Evolutionary conservation across 1,284 basidiomycete genomes (phyloP).

Genomic region (Tremellales sp.): DNA sequence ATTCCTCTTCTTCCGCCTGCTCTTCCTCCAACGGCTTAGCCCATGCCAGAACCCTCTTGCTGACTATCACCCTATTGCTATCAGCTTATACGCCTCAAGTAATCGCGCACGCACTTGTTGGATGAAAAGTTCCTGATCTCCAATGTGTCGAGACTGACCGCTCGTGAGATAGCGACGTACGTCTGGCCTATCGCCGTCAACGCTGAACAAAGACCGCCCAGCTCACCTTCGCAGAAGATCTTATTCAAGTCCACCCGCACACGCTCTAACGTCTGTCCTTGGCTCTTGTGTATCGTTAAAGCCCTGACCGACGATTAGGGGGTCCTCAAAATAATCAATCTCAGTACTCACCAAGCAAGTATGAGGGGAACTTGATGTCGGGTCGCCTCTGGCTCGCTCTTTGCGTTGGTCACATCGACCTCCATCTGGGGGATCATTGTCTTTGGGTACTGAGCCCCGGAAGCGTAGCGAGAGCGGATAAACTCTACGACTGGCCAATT

Average conservation of each 20-base stretch:
- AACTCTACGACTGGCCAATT: slow-evolving; percentile 35
- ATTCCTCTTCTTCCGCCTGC: slow-evolving; percentile 22
- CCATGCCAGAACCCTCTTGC: slow-evolving; percentile 21
- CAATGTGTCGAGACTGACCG: slow-evolving; percentile 28
- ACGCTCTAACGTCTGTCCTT: slow-evolving; percentile 59
- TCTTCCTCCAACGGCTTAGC: slow-evolving; percentile 18
- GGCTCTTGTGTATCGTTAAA: slow-evolving; percentile 38
- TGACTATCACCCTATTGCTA: slow-evolving; percentile 23
- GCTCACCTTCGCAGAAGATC: slow-evolving; percentile 53
- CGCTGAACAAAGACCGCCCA: background rate
- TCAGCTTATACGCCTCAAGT: background rate
- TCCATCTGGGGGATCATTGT: slow-evolving; percentile 21
- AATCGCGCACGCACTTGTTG: slow-evolving; percentile 12
- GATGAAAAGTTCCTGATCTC: slow-evolving; percentile 23
- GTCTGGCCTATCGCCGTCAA: slow-evolving; percentile 23
- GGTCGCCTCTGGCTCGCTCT: slow-evolving; percentile 21
- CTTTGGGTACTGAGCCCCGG: slow-evolving; percentile 2
- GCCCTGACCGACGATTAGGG: slow-evolving; percentile 12
- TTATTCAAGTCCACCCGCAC: slow-evolving; percentile 76
- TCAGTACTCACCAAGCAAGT: slow-evolving; percentile 19
- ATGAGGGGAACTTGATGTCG: slow-evolving; percentile 31
- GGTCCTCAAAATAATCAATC: background rate
- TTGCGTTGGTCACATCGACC: slow-evolving; percentile 26
- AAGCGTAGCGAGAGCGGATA: slow-evolving; percentile 15
- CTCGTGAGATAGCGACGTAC: slow-evolving; percentile 40